Conservation (phyloP, 148 eudicot genomes). For the Pouteria glomerata region DNA sequence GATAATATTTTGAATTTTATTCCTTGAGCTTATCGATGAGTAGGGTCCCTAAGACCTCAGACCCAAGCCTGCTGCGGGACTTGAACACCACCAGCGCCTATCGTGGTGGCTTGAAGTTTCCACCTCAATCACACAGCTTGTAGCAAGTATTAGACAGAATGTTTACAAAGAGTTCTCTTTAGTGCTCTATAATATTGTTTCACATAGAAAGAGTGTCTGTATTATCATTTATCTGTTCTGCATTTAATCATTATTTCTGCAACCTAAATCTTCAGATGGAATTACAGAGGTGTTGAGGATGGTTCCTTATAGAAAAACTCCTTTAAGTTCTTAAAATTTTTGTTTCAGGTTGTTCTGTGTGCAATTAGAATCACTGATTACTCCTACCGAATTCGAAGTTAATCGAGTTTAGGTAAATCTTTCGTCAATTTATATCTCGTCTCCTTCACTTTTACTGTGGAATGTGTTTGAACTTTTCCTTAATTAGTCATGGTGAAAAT, state of each 20-base stretch:
- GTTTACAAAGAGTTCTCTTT: not conserved
- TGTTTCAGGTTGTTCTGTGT: conserved; percentile 69
- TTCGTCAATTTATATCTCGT: conserved; percentile 7
- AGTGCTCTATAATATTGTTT: not conserved
- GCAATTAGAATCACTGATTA: conserved; percentile 50
- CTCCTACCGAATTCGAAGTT: conserved; percentile 42
- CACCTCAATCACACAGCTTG: not conserved
- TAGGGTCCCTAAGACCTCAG: not conserved
- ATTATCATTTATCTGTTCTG: not conserved
- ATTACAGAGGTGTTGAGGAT: not conserved
- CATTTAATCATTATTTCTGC: too few species aligned
- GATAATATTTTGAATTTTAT: not conserved
- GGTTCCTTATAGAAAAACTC: not conserved
- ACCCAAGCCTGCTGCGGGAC: not conserved
- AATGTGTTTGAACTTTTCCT: not conserved
- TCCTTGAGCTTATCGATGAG: not conserved
- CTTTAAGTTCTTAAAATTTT: conserved; percentile 10
- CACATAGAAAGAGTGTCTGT: not conserved
- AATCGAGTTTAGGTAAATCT: conserved; percentile 44
- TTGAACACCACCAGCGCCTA: not conserved
- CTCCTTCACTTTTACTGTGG: not conserved
- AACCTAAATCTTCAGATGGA: not conserved
- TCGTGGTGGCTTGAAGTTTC: not conserved
- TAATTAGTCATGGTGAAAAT: conserved; percentile 17
- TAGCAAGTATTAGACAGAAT: not conserved